Evolutionary conservation across 306 rosid genomes (phyloP).

Genomic region (Cucurbita moschata): DNA sequence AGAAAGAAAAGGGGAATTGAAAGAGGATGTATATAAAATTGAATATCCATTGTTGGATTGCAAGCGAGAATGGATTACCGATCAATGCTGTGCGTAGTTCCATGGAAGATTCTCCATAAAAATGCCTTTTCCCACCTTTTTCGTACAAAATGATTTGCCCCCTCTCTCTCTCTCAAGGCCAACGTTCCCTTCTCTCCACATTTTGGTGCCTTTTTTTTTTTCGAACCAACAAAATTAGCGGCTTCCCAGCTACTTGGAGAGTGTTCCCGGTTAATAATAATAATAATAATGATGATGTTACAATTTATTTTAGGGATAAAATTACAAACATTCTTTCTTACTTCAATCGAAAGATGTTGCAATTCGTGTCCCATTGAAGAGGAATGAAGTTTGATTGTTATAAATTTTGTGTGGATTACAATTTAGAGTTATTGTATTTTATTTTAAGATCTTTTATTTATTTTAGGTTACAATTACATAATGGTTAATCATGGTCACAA

Average conservation of each 20-base stretch:
- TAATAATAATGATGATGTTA: too few relatives aligned
- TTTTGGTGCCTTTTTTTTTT: neutral
- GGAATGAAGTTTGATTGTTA: too few relatives aligned
- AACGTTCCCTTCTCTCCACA: neutral
- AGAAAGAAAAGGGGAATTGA: neutral
- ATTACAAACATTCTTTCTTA: too few relatives aligned
- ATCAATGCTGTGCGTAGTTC: neutral
- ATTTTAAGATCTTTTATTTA: too few relatives aligned
- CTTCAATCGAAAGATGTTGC: too few relatives aligned
- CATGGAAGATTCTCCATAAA: slow-evolving; percentile 1
- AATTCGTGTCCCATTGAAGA: too few relatives aligned
- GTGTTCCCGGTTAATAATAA: neutral
- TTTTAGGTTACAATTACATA: too few relatives aligned
- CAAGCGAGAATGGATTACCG: neutral
- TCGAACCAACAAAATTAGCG: neutral
- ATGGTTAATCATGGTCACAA: too few relatives aligned
- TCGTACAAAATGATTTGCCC: neutral
- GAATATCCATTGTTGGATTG: neutral
- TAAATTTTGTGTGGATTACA: too few relatives aligned
- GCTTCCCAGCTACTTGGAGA: neutral
- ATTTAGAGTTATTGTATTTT: too few relatives aligned
- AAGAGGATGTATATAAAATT: neutral
- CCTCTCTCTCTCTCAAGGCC: neutral
- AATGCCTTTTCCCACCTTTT: neutral
- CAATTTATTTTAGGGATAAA: too few relatives aligned